Base-by-base conservation (phyloP, 2,329 filamentous ascomycete genomes). In the Dothideomycetes sp. region DNA sequence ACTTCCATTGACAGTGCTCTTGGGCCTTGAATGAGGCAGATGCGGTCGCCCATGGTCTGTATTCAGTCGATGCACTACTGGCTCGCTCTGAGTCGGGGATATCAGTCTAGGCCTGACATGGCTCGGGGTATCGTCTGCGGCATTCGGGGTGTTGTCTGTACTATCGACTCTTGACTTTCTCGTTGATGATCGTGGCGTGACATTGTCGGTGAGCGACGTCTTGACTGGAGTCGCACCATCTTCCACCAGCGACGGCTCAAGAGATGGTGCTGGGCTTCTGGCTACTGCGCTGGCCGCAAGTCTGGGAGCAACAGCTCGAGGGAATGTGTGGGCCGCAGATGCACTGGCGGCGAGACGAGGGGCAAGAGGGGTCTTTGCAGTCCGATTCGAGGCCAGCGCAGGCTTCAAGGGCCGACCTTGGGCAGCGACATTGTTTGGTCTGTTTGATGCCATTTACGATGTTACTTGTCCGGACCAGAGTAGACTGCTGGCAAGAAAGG, bases 121-220 rank as follows among this genome's bases (percentile, higher is more conserved):
- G 29, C 36, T 72, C 4, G 77, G 76, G 0, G 77, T 81, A 41
- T 34, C 35, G 29, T 44, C 35, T 15, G n/a, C 17, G 5, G 9
- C 35, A 27, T 19, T 15, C 10, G 53, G 51, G 10, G 85, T 86
- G 22, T 72, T 74, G 43, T 69, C 73, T 18, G 72, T 62, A 57
- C 81, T 86, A 56, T 84, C 78, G 42, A 79, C 73, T 49, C 85
- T 78, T 49, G 68, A 78, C 56, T 77, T 84, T 45, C 87, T 73
- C 36, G 77, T 69, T 7, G 81, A 81, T 7, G 86, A 86, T 48
- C 87, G 77, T 37, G 86, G 84, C 3, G 87, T 93, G 55, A 87
- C 66, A 57, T 84, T 87, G 57, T 64, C 72, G 33, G 86, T 62
- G 50, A 75, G 75, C 18, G 40, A 40, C 37, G 72, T 54, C 36